Base-by-base conservation (phyloP, 208 protist genomes). In the Crithidia brevicula region DNA sequence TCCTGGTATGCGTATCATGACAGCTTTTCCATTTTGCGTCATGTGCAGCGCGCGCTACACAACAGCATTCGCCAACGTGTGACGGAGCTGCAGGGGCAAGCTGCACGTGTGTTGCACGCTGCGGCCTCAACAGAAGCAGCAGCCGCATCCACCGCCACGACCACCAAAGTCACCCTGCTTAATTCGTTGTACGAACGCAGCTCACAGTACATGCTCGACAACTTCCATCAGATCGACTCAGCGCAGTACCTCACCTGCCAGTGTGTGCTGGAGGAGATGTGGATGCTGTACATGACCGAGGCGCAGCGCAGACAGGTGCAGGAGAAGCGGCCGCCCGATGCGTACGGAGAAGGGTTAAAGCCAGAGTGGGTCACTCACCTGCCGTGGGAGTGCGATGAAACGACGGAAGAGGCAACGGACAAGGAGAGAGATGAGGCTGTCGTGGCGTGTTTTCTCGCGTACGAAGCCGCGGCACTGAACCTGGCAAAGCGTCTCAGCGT, bases 191-290 rank as follows among this genome's bases (percentile, higher is more conserved):
- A 68, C 58, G 47, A 53, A 6, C 61, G 64, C 31, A 67, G 71
- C 30, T 83, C 83, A 16, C 83, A 88, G 72, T 87, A 78, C 68
- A 73, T 88, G 33, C 59, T 92, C 13, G 85, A 93, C 52, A 89
- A 83, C 62, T 62, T 90, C 18, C 75, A 91, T 45, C 85, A 91
- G 56, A 61, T 83, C 8, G 67, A 71, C 47, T 64, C 84, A 1
- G 84, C 83, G 15, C 67, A 67, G 51, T 94, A 92, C 69, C 72
- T 82, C 45, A 33, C 25, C 7, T 77, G 79, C 6, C 83, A 85
- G 47, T 36, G 50, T 18, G 67, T 89, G 33, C 75, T 92, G 8
- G 81, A 88, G 58, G 79, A 84, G 30, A 79, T 77, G 50, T 92
- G 86, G 86, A 60, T 77, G 36, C 66, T 80, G 23, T 91, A 86